phyloP scores from a whole-genome alignment of 2,329 filamentous ascomycete genomes.

The Arachnopeziza araneosa region DNA sequence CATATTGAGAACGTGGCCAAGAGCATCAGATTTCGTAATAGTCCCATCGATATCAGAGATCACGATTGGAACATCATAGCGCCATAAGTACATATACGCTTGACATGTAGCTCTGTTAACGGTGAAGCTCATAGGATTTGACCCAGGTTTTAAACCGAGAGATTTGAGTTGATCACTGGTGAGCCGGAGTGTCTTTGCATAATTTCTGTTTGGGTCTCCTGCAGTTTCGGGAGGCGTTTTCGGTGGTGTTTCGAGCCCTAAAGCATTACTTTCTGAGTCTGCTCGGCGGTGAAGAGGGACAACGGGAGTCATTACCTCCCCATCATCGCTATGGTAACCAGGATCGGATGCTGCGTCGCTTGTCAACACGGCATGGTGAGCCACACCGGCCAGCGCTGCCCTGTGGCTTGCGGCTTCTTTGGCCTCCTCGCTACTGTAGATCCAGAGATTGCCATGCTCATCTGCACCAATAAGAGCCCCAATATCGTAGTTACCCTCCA shows the following conservation, averaged over 20 bases:
- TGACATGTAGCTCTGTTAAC: slow-evolving; percentile 91
- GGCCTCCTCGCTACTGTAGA: slow-evolving; percentile 95
- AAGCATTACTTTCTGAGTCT: slow-evolving; percentile 58
- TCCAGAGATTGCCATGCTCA: slow-evolving; percentile 96
- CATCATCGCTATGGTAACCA: slow-evolving; percentile 90
- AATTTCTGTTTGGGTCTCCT: slow-evolving; percentile 74
- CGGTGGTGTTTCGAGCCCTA: slow-evolving; percentile 56
- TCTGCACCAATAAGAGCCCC: slow-evolving; percentile 92
- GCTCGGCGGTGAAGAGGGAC: slow-evolving; percentile 48
- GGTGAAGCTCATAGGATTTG: slow-evolving; percentile 91
- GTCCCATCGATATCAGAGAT: slow-evolving; percentile 99
- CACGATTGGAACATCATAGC: slow-evolving; percentile 83
- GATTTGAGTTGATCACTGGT: slow-evolving; percentile 94
- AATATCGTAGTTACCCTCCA: slow-evolving; percentile 94
- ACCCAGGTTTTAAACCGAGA: slow-evolving; percentile 74
- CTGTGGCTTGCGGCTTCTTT: slow-evolving; percentile 79
- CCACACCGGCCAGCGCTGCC: slow-evolving; percentile 44
- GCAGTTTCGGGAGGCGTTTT: slow-evolving; percentile 59
- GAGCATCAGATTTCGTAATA: slow-evolving; percentile 93
- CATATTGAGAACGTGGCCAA: slow-evolving; percentile 93
- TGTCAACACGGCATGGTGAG: slow-evolving; percentile 16
- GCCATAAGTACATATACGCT: slow-evolving; percentile 93
- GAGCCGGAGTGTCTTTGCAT: slow-evolving; percentile 90
- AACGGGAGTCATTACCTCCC: slow-evolving; percentile 46
- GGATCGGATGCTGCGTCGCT: slow-evolving; percentile 81